These are phyloP conservation scores for Trichocomaceae sp. DNA, from an alignment of 2,329 filamentous ascomycete species.

Conservation along the genomic window DNA sequence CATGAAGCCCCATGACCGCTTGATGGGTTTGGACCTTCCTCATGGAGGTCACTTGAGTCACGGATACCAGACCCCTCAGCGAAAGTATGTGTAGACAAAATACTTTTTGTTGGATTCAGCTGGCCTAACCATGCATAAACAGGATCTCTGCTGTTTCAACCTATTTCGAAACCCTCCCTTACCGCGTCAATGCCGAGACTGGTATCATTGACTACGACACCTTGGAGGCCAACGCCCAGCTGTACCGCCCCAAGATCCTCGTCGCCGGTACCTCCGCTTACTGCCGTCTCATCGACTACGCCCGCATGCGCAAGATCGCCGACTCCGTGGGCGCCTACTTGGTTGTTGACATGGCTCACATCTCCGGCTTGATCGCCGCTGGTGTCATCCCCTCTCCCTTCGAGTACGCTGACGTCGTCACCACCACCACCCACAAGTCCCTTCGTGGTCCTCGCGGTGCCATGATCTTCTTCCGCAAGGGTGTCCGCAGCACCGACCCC, in stretches of 20 bases:
- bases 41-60: constrained; percentile 95
- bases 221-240: constrained; percentile 74
- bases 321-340: constrained; percentile 91
- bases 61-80: constrained; percentile 90
- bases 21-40: constrained; percentile 95
- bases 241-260: constrained; percentile 94
- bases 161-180: constrained; percentile 97
- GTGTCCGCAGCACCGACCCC: constrained; percentile 71
- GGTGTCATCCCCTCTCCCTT: constrained; percentile 89
- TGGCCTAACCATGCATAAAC: background rate
- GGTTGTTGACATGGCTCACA: constrained; percentile 93
- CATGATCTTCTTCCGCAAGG: constrained; percentile 97
- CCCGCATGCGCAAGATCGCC: constrained; percentile 80
- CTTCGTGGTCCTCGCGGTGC: constrained; percentile 90
- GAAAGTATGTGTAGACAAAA: constrained; percentile 53
- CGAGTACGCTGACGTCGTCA: constrained; percentile 84
- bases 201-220: constrained; percentile 93
- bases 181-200: constrained; percentile 82
- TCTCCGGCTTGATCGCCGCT: constrained; percentile 87
- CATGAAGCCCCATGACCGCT: constrained; percentile 82
- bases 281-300: constrained; percentile 92
- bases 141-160: constrained; percentile 96
- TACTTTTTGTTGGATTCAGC: background rate
- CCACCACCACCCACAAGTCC: constrained; percentile 96
- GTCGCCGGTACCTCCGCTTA: constrained; percentile 94